phyloP scores from a whole-genome alignment of 768 basidiomycete species.

The Dacryopinax primogenitus region DNA sequence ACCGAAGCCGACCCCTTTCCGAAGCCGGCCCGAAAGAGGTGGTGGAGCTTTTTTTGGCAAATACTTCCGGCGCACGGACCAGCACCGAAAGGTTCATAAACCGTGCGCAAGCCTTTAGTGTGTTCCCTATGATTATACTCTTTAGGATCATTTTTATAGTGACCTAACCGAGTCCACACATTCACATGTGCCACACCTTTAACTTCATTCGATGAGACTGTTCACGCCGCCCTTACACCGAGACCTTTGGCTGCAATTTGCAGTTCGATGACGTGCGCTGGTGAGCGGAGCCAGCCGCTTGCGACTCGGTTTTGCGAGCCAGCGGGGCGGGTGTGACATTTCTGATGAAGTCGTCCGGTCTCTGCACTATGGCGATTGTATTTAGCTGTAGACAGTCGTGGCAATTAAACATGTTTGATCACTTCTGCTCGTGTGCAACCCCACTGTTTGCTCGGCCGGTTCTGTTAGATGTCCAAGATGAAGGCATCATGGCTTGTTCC shows the following conservation, averaged over 20 bases:
- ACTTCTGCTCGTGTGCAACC: too few relatives aligned
- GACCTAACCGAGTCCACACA: constrained; percentile 8
- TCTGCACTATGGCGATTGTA: too few relatives aligned
- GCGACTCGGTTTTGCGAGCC: constrained; percentile 2
- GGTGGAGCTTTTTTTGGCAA: too few relatives aligned
- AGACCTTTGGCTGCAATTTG: background rate
- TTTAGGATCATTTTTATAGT: constrained; percentile 10
- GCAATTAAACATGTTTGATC: too few relatives aligned
- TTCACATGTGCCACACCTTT: constrained; percentile 7
- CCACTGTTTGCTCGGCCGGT: too few relatives aligned
- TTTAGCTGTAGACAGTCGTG: too few relatives aligned
- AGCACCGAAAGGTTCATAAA: background rate
- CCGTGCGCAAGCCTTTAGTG: background rate
- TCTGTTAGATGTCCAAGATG: too few relatives aligned
- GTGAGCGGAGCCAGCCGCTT: constrained; percentile 2
- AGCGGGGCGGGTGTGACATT: constrained; percentile 4
- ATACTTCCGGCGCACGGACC: constrained; percentile 3
- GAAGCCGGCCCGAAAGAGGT: background rate
- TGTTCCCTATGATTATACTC: constrained; percentile 7
- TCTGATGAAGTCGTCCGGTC: constrained; percentile 7
- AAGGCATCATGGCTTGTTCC: too few relatives aligned
- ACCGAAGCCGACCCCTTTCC: background rate
- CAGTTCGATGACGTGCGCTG: constrained; percentile 6
- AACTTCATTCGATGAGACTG: constrained; percentile 5
- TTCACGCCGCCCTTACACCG: constrained; percentile 9